A percentile compares a stretch with the other conserved stretches of the same genome.
Evolutionary conservation across 208 protist species (phyloP).

Genomic region (Wallacemonas sp.): DNA sequence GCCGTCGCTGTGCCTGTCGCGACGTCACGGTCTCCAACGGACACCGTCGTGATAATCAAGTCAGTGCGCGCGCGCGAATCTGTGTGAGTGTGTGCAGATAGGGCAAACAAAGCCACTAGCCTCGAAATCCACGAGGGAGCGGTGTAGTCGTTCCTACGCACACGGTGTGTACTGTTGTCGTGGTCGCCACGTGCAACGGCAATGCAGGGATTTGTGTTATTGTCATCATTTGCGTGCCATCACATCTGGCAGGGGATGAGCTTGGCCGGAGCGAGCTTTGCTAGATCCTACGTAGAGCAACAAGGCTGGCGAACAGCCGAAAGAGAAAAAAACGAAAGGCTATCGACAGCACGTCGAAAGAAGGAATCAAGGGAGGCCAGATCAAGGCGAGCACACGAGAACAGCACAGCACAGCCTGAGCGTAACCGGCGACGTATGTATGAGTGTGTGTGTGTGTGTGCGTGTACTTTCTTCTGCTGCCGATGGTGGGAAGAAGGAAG

Average conservation of each 20-base stretch:
- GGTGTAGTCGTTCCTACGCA: background rate
- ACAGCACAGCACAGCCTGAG: background rate
- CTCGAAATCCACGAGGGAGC: background rate
- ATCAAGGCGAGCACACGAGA: slow-evolving; percentile 9
- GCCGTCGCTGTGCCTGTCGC: too few species aligned
- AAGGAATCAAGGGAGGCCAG: background rate
- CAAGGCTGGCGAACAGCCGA: background rate
- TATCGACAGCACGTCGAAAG: background rate
- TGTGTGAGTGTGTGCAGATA: too few species aligned
- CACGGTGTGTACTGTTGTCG: too few species aligned
- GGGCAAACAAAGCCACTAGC: too few species aligned
- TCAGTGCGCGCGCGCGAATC: too few species aligned
- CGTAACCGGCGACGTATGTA: background rate
- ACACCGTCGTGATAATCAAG: too few species aligned
- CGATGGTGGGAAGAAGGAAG: background rate
- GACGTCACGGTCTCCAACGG: too few species aligned
- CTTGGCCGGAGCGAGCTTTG: too few species aligned
- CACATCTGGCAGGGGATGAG: too few species aligned
- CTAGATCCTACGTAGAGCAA: slow-evolving; percentile 13
- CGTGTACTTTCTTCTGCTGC: background rate
- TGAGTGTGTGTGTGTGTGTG: background rate
- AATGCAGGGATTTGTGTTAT: too few species aligned
- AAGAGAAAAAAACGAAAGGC: background rate
- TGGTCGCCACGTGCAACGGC: too few species aligned
- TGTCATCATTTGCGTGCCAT: too few species aligned